Evolutionary conservation across 441 rosid genomes (phyloP).

Genomic region (Bocquillonia castaneifolia): DNA sequence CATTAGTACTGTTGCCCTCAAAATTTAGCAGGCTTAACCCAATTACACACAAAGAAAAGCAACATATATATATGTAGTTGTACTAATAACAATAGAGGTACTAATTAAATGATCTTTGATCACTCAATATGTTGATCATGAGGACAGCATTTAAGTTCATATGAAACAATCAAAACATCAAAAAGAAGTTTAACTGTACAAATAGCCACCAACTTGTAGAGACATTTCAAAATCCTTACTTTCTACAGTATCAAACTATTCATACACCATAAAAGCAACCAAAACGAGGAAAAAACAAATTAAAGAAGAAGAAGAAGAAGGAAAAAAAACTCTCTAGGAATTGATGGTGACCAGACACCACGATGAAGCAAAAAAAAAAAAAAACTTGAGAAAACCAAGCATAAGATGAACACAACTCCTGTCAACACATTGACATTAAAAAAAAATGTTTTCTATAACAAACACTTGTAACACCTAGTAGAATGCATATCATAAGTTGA

Average conservation of each 20-base stretch:
- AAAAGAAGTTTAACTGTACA: not conserved
- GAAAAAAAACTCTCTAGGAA: not conserved
- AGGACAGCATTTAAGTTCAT: not conserved
- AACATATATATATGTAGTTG: too few species aligned
- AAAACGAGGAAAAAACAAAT: not conserved
- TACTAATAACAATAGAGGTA: too few species aligned
- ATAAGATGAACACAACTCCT: not conserved
- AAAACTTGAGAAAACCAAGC: not conserved
- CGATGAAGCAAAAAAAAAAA: too few species aligned
- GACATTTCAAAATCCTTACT: not conserved
- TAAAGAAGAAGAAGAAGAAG: not conserved
- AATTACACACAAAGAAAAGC: too few species aligned
- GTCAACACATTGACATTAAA: not conserved
- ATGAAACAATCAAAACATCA: not conserved
- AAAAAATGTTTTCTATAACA: not conserved
- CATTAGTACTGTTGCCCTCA: too few species aligned
- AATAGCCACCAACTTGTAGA: not conserved
- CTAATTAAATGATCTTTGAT: not conserved
- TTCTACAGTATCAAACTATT: conserved; percentile 13
- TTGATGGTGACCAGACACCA: not conserved
- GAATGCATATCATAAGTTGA: not conserved
- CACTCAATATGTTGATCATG: not conserved
- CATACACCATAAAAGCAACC: too few species aligned
- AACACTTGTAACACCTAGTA: not conserved
- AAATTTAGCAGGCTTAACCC: too few species aligned